Base-by-base conservation (phyloP, 306 rosid species). In the Dalbergia cochinchinensis region DNA sequence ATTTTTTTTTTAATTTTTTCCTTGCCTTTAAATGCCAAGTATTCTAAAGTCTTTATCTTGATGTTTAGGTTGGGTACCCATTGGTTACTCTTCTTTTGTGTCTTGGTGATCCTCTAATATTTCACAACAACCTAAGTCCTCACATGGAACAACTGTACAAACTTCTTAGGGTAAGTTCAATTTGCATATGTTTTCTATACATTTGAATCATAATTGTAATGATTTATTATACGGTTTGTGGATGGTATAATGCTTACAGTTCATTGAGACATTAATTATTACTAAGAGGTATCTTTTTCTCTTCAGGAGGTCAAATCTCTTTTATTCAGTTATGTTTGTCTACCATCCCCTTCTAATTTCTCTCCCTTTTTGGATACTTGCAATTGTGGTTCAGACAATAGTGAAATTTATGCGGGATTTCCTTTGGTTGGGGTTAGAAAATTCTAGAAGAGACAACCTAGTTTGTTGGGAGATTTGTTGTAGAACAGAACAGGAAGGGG, bases 131-230 rank as follows among this genome's bases (percentile, higher is more conserved):
- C 89, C 88, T 96, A 76, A 90, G 96, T 80, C 81, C 97, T 86
- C 99, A 96, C 86, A 96, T 91, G 99, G 99, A 96, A 83, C 97
- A 93, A 81, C 99, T 96, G 60, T 96, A 96, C 91, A 96, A 90
- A 87, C 93, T 84, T 87, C 99, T 96, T 78, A 90, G 89, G 84
- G 99, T 93, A 90, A 81, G 96, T 87, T 80, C 26, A 66, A 81
- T 74, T 50, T 47, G 42, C 26, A 60, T 60, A 11, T 37, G 35
- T 42, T 54, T 61, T 53, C 65, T 37, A 62, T 73, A 31, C 57
- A 44, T 65, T 70, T 20, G 53, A 71, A 54, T 71, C 61, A 59
- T 71, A 42, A 53, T 53, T 7, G 7, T 19, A 13, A 31, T 12
- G 41, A 47, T 61, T 79, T 70, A 71, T 53, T 53, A 13, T 39